These are phyloP conservation scores for Phytophthora litchii DNA, from an alignment of 352 stramenopile genomes.

Conservation along the genomic window DNA sequence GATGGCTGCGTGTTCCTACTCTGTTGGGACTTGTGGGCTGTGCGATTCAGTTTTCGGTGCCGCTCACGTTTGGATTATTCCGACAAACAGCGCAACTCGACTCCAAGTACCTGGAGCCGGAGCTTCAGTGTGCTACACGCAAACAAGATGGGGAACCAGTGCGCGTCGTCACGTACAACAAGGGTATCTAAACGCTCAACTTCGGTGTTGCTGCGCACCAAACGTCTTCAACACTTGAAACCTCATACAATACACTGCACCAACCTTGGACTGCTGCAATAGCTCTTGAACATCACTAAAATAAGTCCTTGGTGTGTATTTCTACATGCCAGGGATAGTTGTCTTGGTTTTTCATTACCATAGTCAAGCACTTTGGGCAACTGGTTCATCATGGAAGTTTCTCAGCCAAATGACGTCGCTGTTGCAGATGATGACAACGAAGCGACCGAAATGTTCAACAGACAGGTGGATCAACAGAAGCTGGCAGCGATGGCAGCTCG, in stretches of 20 bases:
- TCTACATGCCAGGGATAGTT: too few species aligned
- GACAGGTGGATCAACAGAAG: conserved; percentile 68
- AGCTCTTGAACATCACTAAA: too few species aligned
- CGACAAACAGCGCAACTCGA: conserved; percentile 78
- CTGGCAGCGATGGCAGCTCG: conserved; percentile 65
- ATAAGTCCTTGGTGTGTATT: too few species aligned
- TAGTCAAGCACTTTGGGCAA: too few species aligned
- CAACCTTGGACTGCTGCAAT: too few species aligned
- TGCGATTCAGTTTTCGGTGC: conserved; percentile 86
- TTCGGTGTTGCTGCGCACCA: too few species aligned
- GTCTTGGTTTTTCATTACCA: too few species aligned
- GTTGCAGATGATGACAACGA: conserved; percentile 20
- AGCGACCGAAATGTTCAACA: conserved; percentile 66
- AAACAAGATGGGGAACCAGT: conserved; percentile 59
- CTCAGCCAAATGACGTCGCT: conserved; percentile 9
- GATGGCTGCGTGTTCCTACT: conserved; percentile 69
- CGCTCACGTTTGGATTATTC: conserved; percentile 87
- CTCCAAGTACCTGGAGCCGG: conserved; percentile 66
- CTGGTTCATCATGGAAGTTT: conserved; percentile 19
- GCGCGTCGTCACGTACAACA: conserved; percentile 83
- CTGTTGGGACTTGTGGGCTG: conserved; percentile 73
- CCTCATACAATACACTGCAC: too few species aligned
- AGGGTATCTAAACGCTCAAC: conserved; percentile 52
- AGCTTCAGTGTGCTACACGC: conserved; percentile 45
- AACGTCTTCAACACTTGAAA: too few species aligned